Conservation (phyloP, 805 yeast species). For the Ascoidea rubescens region DNA sequence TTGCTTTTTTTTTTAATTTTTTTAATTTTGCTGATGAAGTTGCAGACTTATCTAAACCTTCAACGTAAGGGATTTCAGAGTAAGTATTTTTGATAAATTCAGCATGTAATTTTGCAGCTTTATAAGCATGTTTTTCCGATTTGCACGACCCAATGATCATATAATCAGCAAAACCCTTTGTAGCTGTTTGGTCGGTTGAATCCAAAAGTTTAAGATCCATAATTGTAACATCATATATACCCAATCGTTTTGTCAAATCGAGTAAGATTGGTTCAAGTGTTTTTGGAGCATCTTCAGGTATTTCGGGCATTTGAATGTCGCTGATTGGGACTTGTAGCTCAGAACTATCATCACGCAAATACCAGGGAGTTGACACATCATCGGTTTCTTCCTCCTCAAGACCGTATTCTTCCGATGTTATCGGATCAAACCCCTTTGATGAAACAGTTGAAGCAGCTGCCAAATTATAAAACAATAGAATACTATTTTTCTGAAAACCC, state of each 20-base stretch:
- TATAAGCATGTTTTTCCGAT: conserved; percentile 59
- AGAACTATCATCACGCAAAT: conserved; percentile 30
- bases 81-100: conserved; percentile 40
- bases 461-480: too few relatives aligned
- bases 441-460: too few relatives aligned
- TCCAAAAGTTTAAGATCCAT: conserved; percentile 40
- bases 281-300: conserved; percentile 49
- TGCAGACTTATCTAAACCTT: conserved; percentile 57
- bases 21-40: conserved; percentile 35
- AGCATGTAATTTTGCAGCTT: conserved; percentile 49
- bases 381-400: not conserved
- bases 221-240: conserved; percentile 45
- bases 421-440: too few relatives aligned
- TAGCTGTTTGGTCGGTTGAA: conserved; percentile 22
- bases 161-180: conserved; percentile 26
- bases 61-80: conserved; percentile 36
- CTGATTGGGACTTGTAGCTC: conserved; percentile 21
- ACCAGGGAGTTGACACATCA: conserved; percentile 37
- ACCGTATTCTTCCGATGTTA: too few relatives aligned
- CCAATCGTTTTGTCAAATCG: conserved; percentile 43
- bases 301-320: conserved; percentile 31
- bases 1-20: conserved; percentile 36
- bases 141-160: conserved; percentile 66
- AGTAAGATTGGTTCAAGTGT: conserved; percentile 30
- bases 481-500: too few relatives aligned